phyloP scores from a whole-genome alignment of 805 yeast genomes.

The Brettanomyces custersianus region DNA sequence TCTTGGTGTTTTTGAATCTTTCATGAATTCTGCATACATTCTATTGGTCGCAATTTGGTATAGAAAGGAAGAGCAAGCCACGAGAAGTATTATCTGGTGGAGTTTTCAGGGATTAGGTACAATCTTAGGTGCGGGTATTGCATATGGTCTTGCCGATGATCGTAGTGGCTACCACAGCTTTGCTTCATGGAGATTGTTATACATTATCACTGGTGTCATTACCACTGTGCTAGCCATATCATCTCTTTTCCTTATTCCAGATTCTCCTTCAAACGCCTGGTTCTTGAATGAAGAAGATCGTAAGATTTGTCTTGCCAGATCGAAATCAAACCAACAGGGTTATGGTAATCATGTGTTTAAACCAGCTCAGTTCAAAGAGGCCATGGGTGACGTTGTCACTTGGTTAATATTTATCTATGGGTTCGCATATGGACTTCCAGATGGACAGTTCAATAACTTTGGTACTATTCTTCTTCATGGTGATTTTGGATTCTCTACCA shows the following conservation, averaged over 20 bases:
- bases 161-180: conserved; percentile 13
- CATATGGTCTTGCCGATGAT: conserved; percentile 35
- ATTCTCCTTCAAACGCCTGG: conserved; percentile 46
- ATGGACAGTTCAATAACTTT: conserved; percentile 48
- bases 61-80: conserved; percentile 19
- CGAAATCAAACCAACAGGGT: conserved; percentile 52
- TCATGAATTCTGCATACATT: conserved; percentile 26
- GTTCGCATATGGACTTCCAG: conserved; percentile 40
- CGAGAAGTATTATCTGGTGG: conserved; percentile 18
- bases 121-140: conserved; percentile 41
- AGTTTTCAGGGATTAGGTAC: conserved; percentile 35
- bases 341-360: conserved; percentile 48
- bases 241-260: conserved; percentile 37
- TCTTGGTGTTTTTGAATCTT: conserved; percentile 33
- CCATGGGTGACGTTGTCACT: conserved; percentile 39
- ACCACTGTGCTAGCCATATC: conserved; percentile 43
- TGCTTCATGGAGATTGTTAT: conserved; percentile 53
- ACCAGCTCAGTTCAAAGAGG: conserved; percentile 45
- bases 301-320: conserved; percentile 41
- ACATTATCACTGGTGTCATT: conserved; percentile 49
- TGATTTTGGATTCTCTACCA: conserved; percentile 27
- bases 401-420: conserved; percentile 39
- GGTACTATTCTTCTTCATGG: conserved; percentile 34
- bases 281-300: conserved; percentile 40
- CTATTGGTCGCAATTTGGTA: conserved; percentile 23